phyloP scores from a whole-genome alignment of 2,329 filamentous ascomycete species.

The Nannizzia gypsea region DNA sequence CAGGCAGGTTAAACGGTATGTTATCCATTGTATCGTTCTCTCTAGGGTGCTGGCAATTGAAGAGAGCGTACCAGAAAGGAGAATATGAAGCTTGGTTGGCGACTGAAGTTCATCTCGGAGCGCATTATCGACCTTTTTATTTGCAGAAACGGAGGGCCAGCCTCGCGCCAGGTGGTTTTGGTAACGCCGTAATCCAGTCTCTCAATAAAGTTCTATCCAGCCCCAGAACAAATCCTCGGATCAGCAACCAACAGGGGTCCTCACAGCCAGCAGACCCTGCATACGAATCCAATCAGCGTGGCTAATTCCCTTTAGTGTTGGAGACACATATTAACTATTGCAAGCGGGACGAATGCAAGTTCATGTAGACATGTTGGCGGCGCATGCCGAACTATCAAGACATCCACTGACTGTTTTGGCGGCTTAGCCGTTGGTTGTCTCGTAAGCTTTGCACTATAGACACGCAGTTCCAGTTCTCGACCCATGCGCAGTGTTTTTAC shows the following conservation, averaged over 20 bases:
- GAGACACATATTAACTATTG: background rate
- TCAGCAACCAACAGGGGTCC: background rate
- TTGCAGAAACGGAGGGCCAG: background rate
- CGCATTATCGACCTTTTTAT: background rate
- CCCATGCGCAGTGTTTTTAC: background rate
- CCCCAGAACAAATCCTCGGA: background rate
- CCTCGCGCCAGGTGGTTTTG: background rate
- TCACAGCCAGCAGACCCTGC: background rate
- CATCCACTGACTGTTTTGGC: background rate
- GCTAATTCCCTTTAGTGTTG: background rate
- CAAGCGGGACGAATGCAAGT: background rate
- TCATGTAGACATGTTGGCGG: background rate
- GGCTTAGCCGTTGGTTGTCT: background rate
- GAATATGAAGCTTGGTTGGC: background rate
- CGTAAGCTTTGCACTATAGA: background rate
- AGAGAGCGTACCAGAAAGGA: background rate
- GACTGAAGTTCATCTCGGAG: background rate
- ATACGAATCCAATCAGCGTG: background rate
- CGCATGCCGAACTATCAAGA: background rate
- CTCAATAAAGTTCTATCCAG: background rate
- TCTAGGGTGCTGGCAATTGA: background rate
- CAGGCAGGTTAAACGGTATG: background rate
- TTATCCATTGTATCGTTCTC: background rate
- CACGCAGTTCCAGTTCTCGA: background rate
- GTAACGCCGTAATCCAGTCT: background rate